phyloP scores from a whole-genome alignment of 306 rosid species.

The Quercus cerris region DNA sequence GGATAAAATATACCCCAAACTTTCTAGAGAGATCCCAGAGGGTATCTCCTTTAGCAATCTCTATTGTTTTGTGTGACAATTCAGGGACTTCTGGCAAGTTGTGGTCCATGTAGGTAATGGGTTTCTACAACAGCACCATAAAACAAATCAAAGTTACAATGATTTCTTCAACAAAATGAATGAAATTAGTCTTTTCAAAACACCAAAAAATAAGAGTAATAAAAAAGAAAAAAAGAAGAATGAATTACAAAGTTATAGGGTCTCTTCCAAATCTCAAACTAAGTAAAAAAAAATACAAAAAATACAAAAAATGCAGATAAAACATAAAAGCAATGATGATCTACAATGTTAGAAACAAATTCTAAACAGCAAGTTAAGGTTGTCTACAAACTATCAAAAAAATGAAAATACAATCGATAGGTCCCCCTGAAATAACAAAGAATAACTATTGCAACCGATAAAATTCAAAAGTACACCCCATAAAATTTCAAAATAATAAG shows the following conservation, averaged over 20 bases:
- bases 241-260: background rate
- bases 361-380: background rate
- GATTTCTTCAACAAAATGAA: background rate
- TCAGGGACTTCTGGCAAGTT: constrained; percentile 9
- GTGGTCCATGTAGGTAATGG: constrained; percentile 6
- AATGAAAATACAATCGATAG: no score
- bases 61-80: constrained; percentile 3
- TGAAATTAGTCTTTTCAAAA: background rate
- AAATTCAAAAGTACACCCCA: no score
- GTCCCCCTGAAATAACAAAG: no score
- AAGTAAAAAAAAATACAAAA: background rate
- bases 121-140: constrained; percentile 13
- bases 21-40: constrained; percentile 34
- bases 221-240: no score
- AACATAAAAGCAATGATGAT: background rate
- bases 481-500: no score
- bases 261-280: background rate
- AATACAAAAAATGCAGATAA: background rate
- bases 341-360: no score
- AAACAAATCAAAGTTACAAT: background rate
- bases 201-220: background rate
- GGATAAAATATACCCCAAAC: constrained; percentile 16
- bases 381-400: no score
- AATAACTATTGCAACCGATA: no score
- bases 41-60: constrained; percentile 36